Conservation (phyloP, 2,329 filamentous ascomycete genomes). For the Phaeosphaeriaceae sp. region DNA sequence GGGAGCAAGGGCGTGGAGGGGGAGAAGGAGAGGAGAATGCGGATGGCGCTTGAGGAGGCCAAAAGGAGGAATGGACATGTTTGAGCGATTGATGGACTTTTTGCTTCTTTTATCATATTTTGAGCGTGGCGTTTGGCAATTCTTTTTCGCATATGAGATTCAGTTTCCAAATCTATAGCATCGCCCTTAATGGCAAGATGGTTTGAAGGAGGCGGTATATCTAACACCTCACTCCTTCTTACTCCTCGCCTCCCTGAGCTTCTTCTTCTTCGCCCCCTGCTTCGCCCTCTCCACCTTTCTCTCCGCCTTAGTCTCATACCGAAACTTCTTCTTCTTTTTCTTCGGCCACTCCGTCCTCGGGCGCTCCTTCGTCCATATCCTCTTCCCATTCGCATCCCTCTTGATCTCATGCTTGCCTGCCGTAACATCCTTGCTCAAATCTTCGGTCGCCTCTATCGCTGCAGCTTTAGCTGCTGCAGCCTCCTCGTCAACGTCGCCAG, state of each 20-base stretch:
- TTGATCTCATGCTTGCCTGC: slow-evolving; percentile 22
- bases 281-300: slow-evolving; percentile 54
- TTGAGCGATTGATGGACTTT: slow-evolving; percentile 1
- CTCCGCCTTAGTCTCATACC: slow-evolving; percentile 79
- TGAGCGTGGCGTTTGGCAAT: neutral
- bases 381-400: slow-evolving; percentile 50
- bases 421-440: slow-evolving; percentile 55
- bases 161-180: too few relatives aligned
- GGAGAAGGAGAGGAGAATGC: slow-evolving; percentile 57
- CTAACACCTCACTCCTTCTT: too few relatives aligned
- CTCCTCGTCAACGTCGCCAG: slow-evolving; percentile 40
- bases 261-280: slow-evolving; percentile 73
- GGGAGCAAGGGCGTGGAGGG: slow-evolving; percentile 42
- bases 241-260: slow-evolving; percentile 66
- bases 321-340: slow-evolving; percentile 89
- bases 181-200: too few relatives aligned
- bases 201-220: too few relatives aligned
- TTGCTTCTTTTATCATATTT: too few relatives aligned
- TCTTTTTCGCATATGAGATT: neutral
- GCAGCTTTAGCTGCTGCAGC: slow-evolving; percentile 18
- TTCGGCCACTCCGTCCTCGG: slow-evolving; percentile 61
- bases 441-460: slow-evolving; percentile 45
- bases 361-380: slow-evolving; percentile 60
- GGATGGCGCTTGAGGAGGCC: slow-evolving; percentile 60
- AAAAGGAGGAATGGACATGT: slow-evolving; percentile 59